Conservation (phyloP, 75 land plant species). For the Larix kaempferi region DNA sequence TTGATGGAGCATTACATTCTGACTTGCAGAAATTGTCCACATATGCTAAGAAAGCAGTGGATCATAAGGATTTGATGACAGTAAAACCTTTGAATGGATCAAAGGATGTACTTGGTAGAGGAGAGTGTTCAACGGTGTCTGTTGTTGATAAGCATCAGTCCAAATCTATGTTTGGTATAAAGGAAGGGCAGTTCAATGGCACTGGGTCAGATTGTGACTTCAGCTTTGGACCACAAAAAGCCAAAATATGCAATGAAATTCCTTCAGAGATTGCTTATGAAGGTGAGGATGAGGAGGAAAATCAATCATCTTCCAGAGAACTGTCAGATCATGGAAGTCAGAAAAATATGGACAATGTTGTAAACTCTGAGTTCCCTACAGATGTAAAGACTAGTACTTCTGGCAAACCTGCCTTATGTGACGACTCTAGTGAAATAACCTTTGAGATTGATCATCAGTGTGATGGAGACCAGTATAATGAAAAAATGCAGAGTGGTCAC, state of each 20-base stretch:
- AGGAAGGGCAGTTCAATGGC: neutral
- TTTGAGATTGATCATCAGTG: neutral
- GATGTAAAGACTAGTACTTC: neutral
- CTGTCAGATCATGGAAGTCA: conserved; percentile 39
- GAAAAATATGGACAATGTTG: conserved; percentile 8
- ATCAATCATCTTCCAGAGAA: conserved; percentile 27
- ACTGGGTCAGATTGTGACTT: neutral
- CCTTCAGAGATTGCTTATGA: conserved; percentile 39
- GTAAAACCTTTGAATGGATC: neutral
- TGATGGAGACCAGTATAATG: neutral
- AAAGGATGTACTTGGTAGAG: neutral
- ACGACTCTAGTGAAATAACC: neutral
- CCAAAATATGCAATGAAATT: neutral
- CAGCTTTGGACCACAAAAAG: neutral
- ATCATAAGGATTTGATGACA: neutral
- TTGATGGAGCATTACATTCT: neutral
- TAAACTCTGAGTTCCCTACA: neutral
- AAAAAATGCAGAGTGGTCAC: conserved; percentile 36
- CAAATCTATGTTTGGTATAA: neutral
- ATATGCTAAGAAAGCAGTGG: neutral
- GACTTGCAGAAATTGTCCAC: neutral
- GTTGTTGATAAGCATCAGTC: neutral
- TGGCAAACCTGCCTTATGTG: neutral
- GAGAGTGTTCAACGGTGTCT: neutral
- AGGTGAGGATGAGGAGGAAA: conserved; percentile 61